Evolutionary conservation across 495 filamentous ascomycete genomes (phyloP), one percentile per base, ranked within the genome.

Genomic region (Bryoglossum gracile): DNA sequence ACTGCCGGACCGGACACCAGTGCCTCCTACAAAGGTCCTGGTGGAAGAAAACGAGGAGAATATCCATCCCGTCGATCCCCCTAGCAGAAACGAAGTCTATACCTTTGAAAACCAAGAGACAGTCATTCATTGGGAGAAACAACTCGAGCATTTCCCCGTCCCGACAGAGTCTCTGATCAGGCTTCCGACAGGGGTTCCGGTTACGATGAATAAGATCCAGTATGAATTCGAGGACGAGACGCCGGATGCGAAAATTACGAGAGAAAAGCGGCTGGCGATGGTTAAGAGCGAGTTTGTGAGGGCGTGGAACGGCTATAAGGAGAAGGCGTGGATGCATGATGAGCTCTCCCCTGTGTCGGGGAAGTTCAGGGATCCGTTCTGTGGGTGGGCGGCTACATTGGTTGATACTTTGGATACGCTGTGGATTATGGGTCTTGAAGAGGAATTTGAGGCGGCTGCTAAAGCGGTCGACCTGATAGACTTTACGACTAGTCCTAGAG

Each of bases 341-440:
- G 92, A 97, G 64, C 62, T 96, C 23, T 73, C 68, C 21, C 92
- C 91, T 1, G 66, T 89, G 3, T 76, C 73, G 35, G 78, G 78
- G 9, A 65, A 63, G 25, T 75, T 68, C 25, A 69, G 73, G 0
- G 74, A 97, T 58, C 86, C 90, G 0, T 98, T 98, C 59, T 89
- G 83, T 62, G 87, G 87, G 18, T 98, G 92, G 92, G 92, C 85
- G 17, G 92, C 92, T 3, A 96, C 92, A 2, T 61, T 98, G 50
- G 89, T 98, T 3, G 92, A 98, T 68, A 65, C 83, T n/a, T 68
- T 98, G 30, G 92, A 98, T 64, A 94, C 90, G 0, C 68, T 98
- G 13, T 97, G 89, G 89, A 92, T 98, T 49, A 95, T 96, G 89
- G 89, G 80, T 6, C 58, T 97, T 64, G 81, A 86, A 62, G 73